Evolutionary conservation across 2,329 filamentous ascomycete genomes (phyloP).

Genomic region (Zasmidium angulare): DNA sequence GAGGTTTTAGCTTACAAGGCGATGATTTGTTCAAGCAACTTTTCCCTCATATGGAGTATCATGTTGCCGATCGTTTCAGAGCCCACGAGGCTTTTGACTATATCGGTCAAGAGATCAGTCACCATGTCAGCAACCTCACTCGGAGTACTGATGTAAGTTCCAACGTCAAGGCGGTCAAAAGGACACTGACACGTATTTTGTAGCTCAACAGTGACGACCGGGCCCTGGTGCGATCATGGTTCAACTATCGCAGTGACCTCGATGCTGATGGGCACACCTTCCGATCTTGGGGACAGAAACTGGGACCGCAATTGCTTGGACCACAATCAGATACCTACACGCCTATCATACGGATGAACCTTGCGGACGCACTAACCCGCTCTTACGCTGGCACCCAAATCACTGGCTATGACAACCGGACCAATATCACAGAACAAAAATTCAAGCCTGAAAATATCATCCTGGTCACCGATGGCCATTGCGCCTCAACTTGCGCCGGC

Average conservation of each 20-base stretch:
- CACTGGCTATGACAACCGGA: constrained; percentile 51
- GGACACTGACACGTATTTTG: constrained; percentile 5
- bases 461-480: constrained; percentile 49
- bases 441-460: constrained; percentile 61
- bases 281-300: constrained; percentile 48
- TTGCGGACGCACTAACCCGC: constrained; percentile 43
- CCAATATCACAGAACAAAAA: constrained; percentile 49
- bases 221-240: constrained; percentile 41
- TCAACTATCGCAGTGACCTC: constrained; percentile 49
- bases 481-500: constrained; percentile 48
- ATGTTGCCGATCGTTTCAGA: constrained; percentile 53
- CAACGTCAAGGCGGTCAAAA: background rate
- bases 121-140: constrained; percentile 34
- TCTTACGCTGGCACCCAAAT: constrained; percentile 40
- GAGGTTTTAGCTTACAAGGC: constrained; percentile 58
- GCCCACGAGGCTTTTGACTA: constrained; percentile 49
- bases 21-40: constrained; percentile 63
- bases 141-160: constrained; percentile 26
- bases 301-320: constrained; percentile 41
- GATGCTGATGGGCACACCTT: constrained; percentile 53
- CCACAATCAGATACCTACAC: constrained; percentile 57
- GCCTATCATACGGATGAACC: constrained; percentile 55
- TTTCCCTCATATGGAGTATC: constrained; percentile 52
- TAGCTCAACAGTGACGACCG: constrained; percentile 40
- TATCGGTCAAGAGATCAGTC: constrained; percentile 44